These are phyloP conservation scores for Cryptococcus jaspeensis DNA, from an alignment of 1,284 basidiomycete species.

Conservation along the genomic window DNA sequence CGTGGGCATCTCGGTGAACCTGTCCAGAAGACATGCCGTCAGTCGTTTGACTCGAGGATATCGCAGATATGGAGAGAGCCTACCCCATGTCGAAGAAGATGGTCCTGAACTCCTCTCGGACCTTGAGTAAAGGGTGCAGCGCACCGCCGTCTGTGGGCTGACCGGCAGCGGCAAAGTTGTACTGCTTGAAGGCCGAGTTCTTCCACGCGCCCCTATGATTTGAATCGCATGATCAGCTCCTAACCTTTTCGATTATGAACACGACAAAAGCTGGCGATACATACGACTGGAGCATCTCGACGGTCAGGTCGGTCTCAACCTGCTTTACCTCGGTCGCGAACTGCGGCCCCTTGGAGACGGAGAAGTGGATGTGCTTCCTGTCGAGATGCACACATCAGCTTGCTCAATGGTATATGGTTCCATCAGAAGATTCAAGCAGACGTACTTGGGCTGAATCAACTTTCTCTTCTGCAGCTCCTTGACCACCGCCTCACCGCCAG, in stretches of 20 bases:
- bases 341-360: constrained; percentile 76
- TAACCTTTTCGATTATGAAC: too few relatives aligned
- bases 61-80: constrained; percentile 22
- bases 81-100: constrained; percentile 99
- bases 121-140: constrained; percentile 94
- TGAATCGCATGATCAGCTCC: constrained; percentile 5
- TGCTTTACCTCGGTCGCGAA: constrained; percentile 94
- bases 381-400: neutral
- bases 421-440: neutral
- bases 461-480: constrained; percentile 91
- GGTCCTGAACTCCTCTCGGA: constrained; percentile 94
- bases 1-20: constrained; percentile 99
- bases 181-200: constrained; percentile 89
- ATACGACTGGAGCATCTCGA: constrained; percentile 89
- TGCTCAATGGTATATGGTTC: neutral
- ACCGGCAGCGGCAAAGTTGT: constrained; percentile 98
- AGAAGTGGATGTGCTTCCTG: constrained; percentile 95
- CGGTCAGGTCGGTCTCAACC: constrained; percentile 96
- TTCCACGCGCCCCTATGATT: constrained; percentile 80
- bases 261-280: constrained; percentile 34
- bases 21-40: constrained; percentile 40
- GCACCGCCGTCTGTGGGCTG: constrained; percentile 84
- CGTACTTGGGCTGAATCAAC: constrained; percentile 57
- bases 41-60: neutral
- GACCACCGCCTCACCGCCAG: constrained; percentile 72